Percentiles rank a stretch among this genome's conserved stretches.
These are phyloP conservation scores for Diaporthe australafricana DNA, from an alignment of 2,329 filamentous ascomycete species.

Conservation along the genomic window DNA sequence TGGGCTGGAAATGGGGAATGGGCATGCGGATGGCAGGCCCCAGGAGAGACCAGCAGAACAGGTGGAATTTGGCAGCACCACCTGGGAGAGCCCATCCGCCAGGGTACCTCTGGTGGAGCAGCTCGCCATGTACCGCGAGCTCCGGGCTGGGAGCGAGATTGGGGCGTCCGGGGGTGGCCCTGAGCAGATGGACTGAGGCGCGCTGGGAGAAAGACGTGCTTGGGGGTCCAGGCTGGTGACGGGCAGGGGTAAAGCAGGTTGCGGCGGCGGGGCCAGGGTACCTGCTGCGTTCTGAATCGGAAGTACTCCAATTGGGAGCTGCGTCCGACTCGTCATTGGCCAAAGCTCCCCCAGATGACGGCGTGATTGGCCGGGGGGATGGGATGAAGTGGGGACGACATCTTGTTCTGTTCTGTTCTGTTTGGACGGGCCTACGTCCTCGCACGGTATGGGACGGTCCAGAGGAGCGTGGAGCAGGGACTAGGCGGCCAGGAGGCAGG, in stretches of 20 bases:
- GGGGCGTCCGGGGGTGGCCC: constrained; percentile 22
- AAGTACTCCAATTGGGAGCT: constrained; percentile 22
- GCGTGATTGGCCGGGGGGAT: constrained; percentile 11
- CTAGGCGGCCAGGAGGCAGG: constrained; percentile 4
- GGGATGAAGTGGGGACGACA: constrained; percentile 4
- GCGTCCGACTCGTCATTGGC: constrained; percentile 28
- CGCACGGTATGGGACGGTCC: constrained; percentile 27
- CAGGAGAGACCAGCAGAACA: background rate
- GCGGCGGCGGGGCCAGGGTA: constrained; percentile 19
- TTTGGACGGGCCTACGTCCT: constrained; percentile 5
- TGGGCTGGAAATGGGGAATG: constrained; percentile 12
- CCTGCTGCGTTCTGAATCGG: background rate
- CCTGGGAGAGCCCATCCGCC: background rate
- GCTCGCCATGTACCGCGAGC: constrained; percentile 5
- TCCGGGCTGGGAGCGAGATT: constrained; percentile 29
- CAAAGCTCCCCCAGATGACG: constrained; percentile 27
- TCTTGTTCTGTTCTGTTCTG: constrained; percentile 20
- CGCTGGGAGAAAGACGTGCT: background rate
- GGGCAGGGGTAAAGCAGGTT: constrained; percentile 20
- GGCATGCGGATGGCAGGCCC: background rate
- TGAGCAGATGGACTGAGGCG: background rate
- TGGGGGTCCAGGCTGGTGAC: constrained; percentile 23
- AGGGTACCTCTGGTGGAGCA: constrained; percentile 20
- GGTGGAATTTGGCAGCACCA: constrained; percentile 9
- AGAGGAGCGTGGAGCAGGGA: constrained; percentile 24